phyloP scores from a whole-genome alignment of 2,329 filamentous ascomycete species.

The Meredithiella fracta region DNA sequence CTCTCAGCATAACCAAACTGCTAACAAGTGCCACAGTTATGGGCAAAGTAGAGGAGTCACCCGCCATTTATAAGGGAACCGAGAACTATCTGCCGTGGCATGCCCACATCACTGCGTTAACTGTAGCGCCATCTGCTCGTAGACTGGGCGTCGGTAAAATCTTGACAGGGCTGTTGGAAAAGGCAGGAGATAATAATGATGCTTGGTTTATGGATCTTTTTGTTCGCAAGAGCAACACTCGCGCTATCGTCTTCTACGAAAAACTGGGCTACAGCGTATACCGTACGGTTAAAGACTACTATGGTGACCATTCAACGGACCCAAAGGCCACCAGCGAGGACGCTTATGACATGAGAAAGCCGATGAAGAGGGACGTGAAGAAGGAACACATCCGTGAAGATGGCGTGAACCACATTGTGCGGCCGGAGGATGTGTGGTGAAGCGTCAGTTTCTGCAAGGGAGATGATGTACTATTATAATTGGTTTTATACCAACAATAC shows the following conservation, averaged over 20 bases:
- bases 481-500: too few relatives aligned
- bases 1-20: not conserved
- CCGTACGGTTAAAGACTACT: slow-evolving; percentile 78
- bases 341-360: slow-evolving; percentile 93
- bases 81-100: slow-evolving; percentile 98
- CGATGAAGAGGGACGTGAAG: slow-evolving; percentile 63
- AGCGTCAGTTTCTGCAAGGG: too few relatives aligned
- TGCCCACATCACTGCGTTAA: slow-evolving; percentile 91
- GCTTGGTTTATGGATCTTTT: slow-evolving; percentile 95
- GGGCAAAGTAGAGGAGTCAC: slow-evolving; percentile 86
- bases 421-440: slow-evolving; percentile 73
- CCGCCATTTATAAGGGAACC: slow-evolving; percentile 55
- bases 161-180: slow-evolving; percentile 65
- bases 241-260: slow-evolving; percentile 77
- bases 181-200: slow-evolving; percentile 63
- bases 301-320: slow-evolving; percentile 63
- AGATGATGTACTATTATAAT: too few relatives aligned
- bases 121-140: slow-evolving; percentile 72
- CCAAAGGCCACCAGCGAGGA: slow-evolving; percentile 55
- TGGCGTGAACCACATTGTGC: slow-evolving; percentile 62
- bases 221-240: slow-evolving; percentile 72
- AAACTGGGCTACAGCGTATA: slow-evolving; percentile 86
- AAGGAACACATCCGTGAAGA: slow-evolving; percentile 61
- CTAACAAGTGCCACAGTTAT: slow-evolving; percentile 49
- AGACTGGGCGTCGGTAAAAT: slow-evolving; percentile 75